Base-by-base conservation (phyloP, 2,329 filamentous ascomycete species). In the Colletotrichum sp. region DNA sequence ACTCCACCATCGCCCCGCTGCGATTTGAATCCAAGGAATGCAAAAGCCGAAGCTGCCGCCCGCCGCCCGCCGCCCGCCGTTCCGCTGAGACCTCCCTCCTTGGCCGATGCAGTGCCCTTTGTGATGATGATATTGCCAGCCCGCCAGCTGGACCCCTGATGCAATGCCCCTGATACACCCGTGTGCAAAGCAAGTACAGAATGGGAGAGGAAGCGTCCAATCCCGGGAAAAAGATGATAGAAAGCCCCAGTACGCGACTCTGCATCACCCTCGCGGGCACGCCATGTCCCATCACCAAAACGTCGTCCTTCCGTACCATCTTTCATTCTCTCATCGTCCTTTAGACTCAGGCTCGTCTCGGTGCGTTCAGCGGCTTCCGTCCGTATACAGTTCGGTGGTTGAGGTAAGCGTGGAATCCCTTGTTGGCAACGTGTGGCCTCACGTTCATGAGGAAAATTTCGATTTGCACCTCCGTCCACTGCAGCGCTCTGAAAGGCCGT, bases 371-470 rank as follows among this genome's bases (percentile, higher is more conserved):
- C 5, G 86, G 86, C 71, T 87, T 88, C 49, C 81, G 81, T 11
- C 81, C 86, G 70, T 82, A 83, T 4, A 88, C 82, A 49, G 82
- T 84, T 65, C 86, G 81, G 61, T 85, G 87, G 1, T 85, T 84
- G 59, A 87, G 84, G 75, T 87, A 88, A 15, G 84, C 79, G 72
- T 87, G 86, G 16, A 80, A 83, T 11, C 78, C 79, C 25, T 83
- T 82, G 25, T 84, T 83, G 59, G 80, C 83, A n/a, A 88, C 73
- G 12, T 83, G 78, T 78, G 84, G 86, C 36, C 86, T 82, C 8
- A 88, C 86, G 13, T 86, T 83, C 32, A 88, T 78, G 7, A 88
- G 82, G 44, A 87, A 86, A 81, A 88, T 85, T 77, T 88, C 85
- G 36, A 87, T 86, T 78, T 88, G 85, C 19, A 86, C 71, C 30